These are phyloP conservation scores for Catharanthus roseus DNA, from an alignment of 257 asterid genomes.

Conservation along the genomic window DNA sequence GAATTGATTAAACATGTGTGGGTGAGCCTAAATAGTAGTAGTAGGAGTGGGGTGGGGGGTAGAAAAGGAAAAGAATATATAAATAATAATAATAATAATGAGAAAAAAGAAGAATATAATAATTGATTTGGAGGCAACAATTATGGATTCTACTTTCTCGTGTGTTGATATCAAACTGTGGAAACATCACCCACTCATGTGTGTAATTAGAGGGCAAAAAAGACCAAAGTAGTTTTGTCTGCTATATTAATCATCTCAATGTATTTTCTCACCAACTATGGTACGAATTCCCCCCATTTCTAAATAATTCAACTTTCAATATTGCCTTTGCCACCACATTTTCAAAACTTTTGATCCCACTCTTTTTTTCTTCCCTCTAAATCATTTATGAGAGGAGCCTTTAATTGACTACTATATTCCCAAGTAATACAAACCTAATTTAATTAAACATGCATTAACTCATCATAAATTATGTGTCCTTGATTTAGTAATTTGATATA, in stretches of 20 bases:
- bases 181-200: conserved; percentile 12
- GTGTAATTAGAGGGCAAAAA: conserved; percentile 8
- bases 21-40: too few relatives aligned
- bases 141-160: conserved; percentile 10
- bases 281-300: background rate
- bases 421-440: too few relatives aligned
- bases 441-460: too few relatives aligned
- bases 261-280: conserved; percentile 14
- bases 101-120: background rate
- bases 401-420: too few relatives aligned
- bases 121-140: background rate
- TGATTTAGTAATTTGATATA: too few relatives aligned
- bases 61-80: background rate
- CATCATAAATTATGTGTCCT: too few relatives aligned
- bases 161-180: conserved; percentile 4
- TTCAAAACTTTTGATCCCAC: background rate
- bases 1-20: background rate
- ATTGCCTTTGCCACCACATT: conserved; percentile 3
- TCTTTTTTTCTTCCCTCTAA: background rate
- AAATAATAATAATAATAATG: too few relatives aligned
- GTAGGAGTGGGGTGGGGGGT: background rate
- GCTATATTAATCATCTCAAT: conserved; percentile 7
- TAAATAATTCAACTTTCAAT: background rate
- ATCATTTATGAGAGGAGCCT: too few relatives aligned
- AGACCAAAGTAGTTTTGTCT: conserved; percentile 10